These are phyloP conservation scores for Microbotryum violaceum DNA, from an alignment of 1,284 basidiomycete species.

Conservation along the genomic window DNA sequence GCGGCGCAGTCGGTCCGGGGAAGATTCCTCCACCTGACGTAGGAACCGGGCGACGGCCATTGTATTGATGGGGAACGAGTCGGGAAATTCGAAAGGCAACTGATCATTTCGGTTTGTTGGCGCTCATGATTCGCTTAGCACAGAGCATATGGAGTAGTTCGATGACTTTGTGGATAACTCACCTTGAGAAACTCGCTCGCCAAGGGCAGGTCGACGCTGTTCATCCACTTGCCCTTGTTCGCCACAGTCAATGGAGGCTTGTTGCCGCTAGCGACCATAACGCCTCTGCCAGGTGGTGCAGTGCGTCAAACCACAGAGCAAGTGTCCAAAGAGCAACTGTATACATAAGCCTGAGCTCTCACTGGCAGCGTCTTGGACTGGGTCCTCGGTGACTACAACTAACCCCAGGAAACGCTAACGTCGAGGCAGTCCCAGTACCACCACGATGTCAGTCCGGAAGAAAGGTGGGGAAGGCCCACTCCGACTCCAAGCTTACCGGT, in stretches of 20 bases:
- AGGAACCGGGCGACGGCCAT: conserved; percentile 19
- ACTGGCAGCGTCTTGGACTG: too few species aligned
- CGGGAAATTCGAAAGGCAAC: conserved; percentile 12
- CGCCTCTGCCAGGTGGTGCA: conserved; percentile 1
- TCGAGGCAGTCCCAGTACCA: too few species aligned
- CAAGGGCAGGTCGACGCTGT: conserved; percentile 7
- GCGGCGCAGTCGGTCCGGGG: conserved; percentile 9
- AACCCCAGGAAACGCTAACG: too few species aligned
- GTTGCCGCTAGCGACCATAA: conserved; percentile 23
- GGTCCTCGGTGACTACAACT: too few species aligned
- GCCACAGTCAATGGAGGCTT: conserved; percentile 11
- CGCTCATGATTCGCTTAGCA: background rate
- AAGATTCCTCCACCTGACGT: conserved; percentile 12
- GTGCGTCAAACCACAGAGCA: too few species aligned
- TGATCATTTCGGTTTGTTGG: background rate
- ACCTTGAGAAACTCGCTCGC: background rate
- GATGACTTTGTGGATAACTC: background rate
- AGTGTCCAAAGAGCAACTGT: too few species aligned
- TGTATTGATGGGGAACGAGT: conserved; percentile 25
- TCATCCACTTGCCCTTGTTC: conserved; percentile 27
- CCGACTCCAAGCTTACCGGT: conserved; percentile 14
- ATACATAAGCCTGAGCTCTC: too few species aligned
- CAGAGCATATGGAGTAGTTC: background rate
- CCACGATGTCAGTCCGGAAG: too few species aligned
- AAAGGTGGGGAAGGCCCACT: too few species aligned